Evolutionary conservation across 2,329 filamentous ascomycete genomes (phyloP).

Genomic region (Curvularia verruculosa): DNA sequence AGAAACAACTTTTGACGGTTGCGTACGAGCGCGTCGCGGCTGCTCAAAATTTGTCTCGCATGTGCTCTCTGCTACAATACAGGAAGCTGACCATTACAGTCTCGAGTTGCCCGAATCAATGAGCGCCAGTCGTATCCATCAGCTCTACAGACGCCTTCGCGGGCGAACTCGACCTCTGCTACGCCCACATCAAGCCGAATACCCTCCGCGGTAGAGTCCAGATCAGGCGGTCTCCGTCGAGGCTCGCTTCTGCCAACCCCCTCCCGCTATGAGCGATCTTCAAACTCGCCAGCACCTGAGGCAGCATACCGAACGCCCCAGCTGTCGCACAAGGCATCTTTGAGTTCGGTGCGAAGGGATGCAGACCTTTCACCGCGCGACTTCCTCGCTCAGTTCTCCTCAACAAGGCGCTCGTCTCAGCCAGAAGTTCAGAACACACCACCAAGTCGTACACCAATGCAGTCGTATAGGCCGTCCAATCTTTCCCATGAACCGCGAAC

Average conservation of each 20-base stretch:
- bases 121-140: constrained; percentile 46
- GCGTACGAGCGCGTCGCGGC: not conserved
- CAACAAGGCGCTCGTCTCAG: constrained; percentile 40
- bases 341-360: constrained; percentile 34
- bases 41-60: not conserved
- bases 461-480: constrained; percentile 47
- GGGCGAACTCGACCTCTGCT: constrained; percentile 28
- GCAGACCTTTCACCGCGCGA: constrained; percentile 43
- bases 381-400: constrained; percentile 40
- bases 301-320: constrained; percentile 38
- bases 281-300: constrained; percentile 33
- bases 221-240: constrained; percentile 35
- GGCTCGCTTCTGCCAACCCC: constrained; percentile 42
- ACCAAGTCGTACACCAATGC: constrained; percentile 38
- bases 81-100: constrained; percentile 28
- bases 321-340: constrained; percentile 40
- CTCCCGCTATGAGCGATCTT: constrained; percentile 35
- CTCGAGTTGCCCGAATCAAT: constrained; percentile 46
- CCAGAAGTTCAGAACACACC: constrained; percentile 43
- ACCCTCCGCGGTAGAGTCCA: constrained; percentile 37
- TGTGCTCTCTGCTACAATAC: not conserved
- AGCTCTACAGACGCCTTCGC: constrained; percentile 35
- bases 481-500: constrained; percentile 37
- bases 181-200: constrained; percentile 40
- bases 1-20: not conserved